Conservation (phyloP, 2,329 filamentous ascomycete genomes). For the Exophiala alcalophila region DNA sequence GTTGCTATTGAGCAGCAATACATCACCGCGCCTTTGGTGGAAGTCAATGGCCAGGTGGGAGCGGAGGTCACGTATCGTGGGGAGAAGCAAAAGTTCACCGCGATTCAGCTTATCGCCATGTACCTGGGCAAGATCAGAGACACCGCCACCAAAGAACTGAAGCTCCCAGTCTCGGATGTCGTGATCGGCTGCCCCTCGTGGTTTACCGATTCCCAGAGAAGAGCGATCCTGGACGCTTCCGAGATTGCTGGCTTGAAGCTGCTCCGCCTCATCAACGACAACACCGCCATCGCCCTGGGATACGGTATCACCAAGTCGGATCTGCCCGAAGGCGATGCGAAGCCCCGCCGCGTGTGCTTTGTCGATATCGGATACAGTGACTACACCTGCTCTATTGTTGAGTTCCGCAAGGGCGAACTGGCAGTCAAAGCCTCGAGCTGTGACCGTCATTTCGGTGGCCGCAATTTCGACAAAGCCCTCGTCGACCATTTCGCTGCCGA, state of each 20-base stretch:
- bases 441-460: conserved; percentile 94
- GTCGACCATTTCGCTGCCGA: conserved; percentile 93
- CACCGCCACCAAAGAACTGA: conserved; percentile 82
- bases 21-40: conserved; percentile 79
- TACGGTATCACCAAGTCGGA: conserved; percentile 98
- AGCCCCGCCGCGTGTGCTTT: conserved; percentile 84
- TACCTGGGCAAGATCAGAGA: conserved; percentile 92
- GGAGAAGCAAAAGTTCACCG: conserved; percentile 93
- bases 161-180: conserved; percentile 85
- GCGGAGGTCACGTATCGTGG: conserved; percentile 90
- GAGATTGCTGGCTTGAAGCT: conserved; percentile 92
- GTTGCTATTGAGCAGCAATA: conserved; percentile 88
- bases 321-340: conserved; percentile 82
- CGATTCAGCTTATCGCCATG: conserved; percentile 91
- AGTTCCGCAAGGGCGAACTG: conserved; percentile 96
- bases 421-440: conserved; percentile 88
- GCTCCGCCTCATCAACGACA: conserved; percentile 95
- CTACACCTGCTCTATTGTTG: conserved; percentile 90
- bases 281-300: conserved; percentile 89
- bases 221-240: conserved; percentile 82
- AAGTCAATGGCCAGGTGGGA: conserved; percentile 90
- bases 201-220: conserved; percentile 94
- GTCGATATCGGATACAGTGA: conserved; percentile 95
- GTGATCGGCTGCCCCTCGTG: conserved; percentile 93
- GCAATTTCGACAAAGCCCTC: conserved; percentile 92